Percentiles rank a stretch among this genome's conserved stretches.
phyloP scores from a whole-genome alignment of 345 rosid species.

The Microcos paniculata region DNA sequence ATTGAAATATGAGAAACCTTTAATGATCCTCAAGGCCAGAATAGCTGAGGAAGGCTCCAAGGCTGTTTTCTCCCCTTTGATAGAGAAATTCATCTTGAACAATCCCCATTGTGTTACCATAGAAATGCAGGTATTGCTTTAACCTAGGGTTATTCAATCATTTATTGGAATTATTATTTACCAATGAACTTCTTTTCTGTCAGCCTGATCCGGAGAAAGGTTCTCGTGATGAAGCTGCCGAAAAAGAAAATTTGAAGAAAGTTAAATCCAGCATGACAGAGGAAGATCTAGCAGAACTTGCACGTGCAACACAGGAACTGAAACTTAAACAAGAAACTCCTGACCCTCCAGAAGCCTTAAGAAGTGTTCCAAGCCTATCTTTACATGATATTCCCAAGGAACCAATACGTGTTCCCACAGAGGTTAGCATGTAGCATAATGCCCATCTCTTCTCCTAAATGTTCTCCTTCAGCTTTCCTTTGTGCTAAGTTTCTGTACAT shows the following conservation, averaged over 20 bases:
- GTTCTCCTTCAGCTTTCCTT: background rate
- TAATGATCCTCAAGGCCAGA: slow-evolving; percentile 71
- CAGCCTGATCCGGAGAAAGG: slow-evolving; percentile 96
- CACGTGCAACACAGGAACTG: slow-evolving; percentile 81
- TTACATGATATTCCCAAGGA: slow-evolving; percentile 84
- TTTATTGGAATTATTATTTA: slow-evolving; percentile 18
- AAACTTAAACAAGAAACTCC: slow-evolving; percentile 93
- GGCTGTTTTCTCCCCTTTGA: slow-evolving; percentile 91
- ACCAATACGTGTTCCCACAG: slow-evolving; percentile 69
- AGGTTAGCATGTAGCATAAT: slow-evolving; percentile 44
- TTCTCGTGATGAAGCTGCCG: slow-evolving; percentile 79
- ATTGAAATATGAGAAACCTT: slow-evolving; percentile 82
- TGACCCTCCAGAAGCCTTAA: slow-evolving; percentile 90
- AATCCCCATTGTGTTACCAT: slow-evolving; percentile 85
- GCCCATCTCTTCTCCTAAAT: slow-evolving; percentile 14
- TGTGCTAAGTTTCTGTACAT: background rate
- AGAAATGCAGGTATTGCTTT: slow-evolving; percentile 80
- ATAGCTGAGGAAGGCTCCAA: slow-evolving; percentile 85
- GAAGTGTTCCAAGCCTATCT: slow-evolving; percentile 75
- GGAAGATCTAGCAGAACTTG: slow-evolving; percentile 92
- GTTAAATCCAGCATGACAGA: slow-evolving; percentile 80
- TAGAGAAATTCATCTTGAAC: slow-evolving; percentile 80
- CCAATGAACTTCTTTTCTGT: slow-evolving; percentile 23
- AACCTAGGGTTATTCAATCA: slow-evolving; percentile 8
- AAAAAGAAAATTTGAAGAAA: slow-evolving; percentile 65